A percentile compares a stretch with the other conserved stretches of the same genome.
phyloP scores from a whole-genome alignment of 2,329 filamentous ascomycete genomes.

The Ambrosiella beaveri region DNA sequence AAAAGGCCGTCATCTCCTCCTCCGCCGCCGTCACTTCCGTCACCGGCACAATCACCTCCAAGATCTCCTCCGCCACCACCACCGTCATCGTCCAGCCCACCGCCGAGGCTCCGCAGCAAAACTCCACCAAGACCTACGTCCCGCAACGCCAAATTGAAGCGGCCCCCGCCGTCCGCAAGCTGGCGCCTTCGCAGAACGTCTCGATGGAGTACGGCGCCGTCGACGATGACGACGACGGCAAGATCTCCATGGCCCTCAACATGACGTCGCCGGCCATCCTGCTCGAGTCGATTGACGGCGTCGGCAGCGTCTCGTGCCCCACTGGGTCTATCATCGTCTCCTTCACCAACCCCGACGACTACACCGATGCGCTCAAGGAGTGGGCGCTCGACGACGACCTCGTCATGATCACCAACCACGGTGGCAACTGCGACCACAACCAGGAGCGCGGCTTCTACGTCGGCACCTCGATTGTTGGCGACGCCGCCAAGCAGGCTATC shows the following conservation, averaged over 20 bases:
- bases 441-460: conserved; percentile 25
- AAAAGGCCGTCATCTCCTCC: background rate
- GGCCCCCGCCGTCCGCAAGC: background rate
- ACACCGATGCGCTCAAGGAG: conserved; percentile 14
- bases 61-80: background rate
- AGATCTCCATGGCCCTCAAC: conserved; percentile 16
- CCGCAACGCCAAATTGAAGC: conserved; percentile 15
- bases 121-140: conserved; percentile 14
- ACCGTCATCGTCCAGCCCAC: conserved; percentile 1
- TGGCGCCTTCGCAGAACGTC: background rate
- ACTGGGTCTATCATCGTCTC: conserved; percentile 14
- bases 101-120: background rate
- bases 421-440: conserved; percentile 24
- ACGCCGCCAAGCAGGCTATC: conserved; percentile 16
- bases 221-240: conserved; percentile 12
- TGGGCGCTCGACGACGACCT: conserved; percentile 16
- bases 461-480: conserved; percentile 17
- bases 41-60: background rate
- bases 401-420: conserved; percentile 26
- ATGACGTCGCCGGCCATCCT: conserved; percentile 16
- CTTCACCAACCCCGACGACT: conserved; percentile 13
- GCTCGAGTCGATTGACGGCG: conserved; percentile 14
- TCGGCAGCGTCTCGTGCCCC: conserved; percentile 14
- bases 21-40: background rate
- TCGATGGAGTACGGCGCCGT: conserved; percentile 13